Percentiles rank a stretch among this genome's conserved stretches.
These are phyloP conservation scores for Xylariaceae sp. DNA, from an alignment of 2,329 filamentous ascomycete species.

Conservation along the genomic window DNA sequence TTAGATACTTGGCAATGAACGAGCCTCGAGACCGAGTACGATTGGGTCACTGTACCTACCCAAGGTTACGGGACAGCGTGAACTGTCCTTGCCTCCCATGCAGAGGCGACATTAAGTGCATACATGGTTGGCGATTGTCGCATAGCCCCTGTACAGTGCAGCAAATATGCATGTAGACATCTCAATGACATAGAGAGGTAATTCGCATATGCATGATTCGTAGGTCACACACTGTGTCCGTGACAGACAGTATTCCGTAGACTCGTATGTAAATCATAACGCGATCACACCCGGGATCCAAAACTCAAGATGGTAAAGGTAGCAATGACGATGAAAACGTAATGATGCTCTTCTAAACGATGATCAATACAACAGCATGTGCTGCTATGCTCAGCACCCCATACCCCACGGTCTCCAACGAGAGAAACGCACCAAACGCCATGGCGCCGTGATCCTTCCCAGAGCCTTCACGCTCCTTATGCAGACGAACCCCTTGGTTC, in stretches of 20 bases:
- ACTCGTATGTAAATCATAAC: not conserved
- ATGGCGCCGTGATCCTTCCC: slow-evolving; percentile 24
- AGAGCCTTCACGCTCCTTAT: slow-evolving; percentile 24
- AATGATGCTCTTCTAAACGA: slow-evolving; percentile 24
- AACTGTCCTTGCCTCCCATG: not conserved
- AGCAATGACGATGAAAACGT: not conserved
- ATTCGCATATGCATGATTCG: not conserved
- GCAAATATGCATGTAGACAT: not conserved
- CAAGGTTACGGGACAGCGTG: not conserved
- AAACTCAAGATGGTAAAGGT: not conserved
- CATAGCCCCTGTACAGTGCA: not conserved
- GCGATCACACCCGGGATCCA: not conserved
- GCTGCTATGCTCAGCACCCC: slow-evolving; percentile 21
- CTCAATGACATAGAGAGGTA: no score
- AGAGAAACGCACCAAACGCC: slow-evolving; percentile 27
- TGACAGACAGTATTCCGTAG: not conserved
- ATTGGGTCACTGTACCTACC: not conserved
- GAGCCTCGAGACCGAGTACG: not conserved
- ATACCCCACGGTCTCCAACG: slow-evolving; percentile 28
- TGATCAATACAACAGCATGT: slow-evolving; percentile 22
- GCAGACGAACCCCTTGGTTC: slow-evolving; percentile 21
- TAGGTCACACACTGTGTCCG: not conserved
- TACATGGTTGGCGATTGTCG: not conserved
- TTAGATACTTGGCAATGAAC: not conserved
- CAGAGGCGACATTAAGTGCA: not conserved